Evolutionary conservation across 371 early-diverging fungal genomes (phyloP), one percentile per base, ranked within the genome.

Genomic region (Rhizopus arrhizus): DNA sequence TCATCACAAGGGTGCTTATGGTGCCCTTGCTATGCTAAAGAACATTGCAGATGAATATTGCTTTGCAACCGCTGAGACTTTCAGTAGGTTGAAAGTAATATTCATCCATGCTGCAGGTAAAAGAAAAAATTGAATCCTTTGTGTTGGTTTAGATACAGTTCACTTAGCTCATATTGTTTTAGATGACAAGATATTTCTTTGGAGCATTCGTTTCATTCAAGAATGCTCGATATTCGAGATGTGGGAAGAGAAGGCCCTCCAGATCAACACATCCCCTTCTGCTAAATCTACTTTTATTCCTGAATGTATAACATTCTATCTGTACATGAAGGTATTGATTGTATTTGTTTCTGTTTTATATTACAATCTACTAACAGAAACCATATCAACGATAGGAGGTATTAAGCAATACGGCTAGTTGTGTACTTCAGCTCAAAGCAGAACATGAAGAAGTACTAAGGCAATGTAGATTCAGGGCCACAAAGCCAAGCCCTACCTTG

Each of bases 61-160:
- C 12, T 31, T 54, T 5, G 51, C 49, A 35, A 42, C 50, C 12
- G 28, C 53, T 8, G 49, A 47, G n/a, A 43, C 50, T 11, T 50
- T 64, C 32, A 11, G 29, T n/a, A 36, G 54, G 29, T 6, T n/a
- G 1, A 59, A 64, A 45, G 15, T 64, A 9, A 38, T 54, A 33
- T 64, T 64, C 38, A 31, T 42, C 5, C 58, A 64, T 46, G 64
- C 38, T 36, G 48, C 63, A 53, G 63, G 58, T 57, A 58, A 64
- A 43, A 43, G 12, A 46, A 43, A 52, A 45, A 55, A 45, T 48
- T 31, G 47, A 50, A 33, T 56, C 36, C 34, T 12, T 62, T 56
- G 43, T 38, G n/a, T 43, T 51, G 36, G 38, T 38, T 38, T 38
- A 38, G 38, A 38, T 38, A 38, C 38, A 38, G 38, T 38, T 62